Percentiles rank a stretch among this genome's conserved stretches.
These are phyloP conservation scores for Lipomyces yamadae DNA, from an alignment of 805 yeast genomes.

Conservation along the genomic window DNA sequence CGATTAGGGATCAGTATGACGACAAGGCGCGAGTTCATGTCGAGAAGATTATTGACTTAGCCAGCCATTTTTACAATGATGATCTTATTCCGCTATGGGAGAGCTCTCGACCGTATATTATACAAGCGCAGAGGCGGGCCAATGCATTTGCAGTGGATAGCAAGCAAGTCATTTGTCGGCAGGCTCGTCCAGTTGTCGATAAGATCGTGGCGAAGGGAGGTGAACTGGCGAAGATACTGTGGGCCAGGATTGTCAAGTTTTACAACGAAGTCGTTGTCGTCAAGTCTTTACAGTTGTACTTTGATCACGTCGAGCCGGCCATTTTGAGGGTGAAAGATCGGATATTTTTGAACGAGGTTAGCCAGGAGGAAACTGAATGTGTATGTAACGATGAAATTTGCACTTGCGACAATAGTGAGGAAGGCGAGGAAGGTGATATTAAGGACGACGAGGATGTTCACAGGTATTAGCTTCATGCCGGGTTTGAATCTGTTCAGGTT, in stretches of 20 bases:
- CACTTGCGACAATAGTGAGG: constrained; percentile 9
- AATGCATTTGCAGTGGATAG: constrained; percentile 1
- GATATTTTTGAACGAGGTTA: background rate
- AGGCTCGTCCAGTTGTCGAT: constrained; percentile 2
- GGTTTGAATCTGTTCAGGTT: background rate
- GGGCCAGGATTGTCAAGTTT: constrained; percentile 1
- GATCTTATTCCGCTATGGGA: constrained; percentile 4
- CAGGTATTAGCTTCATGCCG: background rate
- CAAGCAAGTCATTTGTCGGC: constrained; percentile 1
- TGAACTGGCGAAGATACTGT: background rate
- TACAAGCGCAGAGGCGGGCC: background rate
- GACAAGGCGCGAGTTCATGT: constrained; percentile 7
- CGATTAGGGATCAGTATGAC: background rate
- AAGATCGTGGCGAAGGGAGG: background rate
- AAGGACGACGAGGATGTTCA: constrained; percentile 12
- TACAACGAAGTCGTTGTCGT: constrained; percentile 11
- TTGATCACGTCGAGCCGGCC: constrained; percentile 8
- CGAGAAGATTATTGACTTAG: constrained; percentile 6
- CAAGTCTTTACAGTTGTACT: background rate
- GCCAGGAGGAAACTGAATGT: background rate
- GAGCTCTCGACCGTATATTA: constrained; percentile 4
- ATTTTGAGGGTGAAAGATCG: constrained; percentile 7
- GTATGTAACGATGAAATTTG: background rate
- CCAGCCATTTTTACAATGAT: background rate
- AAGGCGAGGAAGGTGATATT: constrained; percentile 3